Percentiles rank a stretch among this genome's conserved stretches.
Conservation (phyloP, 1,139 yeast species). For the Taphrina populina region DNA sequence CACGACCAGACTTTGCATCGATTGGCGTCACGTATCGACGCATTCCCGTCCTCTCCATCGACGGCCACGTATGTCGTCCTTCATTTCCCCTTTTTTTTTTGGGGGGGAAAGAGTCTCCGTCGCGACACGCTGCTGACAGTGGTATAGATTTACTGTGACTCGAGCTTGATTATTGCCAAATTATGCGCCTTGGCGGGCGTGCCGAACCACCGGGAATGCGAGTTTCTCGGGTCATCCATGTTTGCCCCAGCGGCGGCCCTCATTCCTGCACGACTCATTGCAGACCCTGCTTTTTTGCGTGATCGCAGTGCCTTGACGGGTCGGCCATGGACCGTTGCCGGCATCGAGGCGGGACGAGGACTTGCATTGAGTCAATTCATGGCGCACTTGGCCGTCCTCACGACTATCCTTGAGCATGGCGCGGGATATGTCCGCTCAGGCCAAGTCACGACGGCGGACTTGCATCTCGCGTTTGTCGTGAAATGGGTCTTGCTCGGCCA, state of each 20-base stretch:
- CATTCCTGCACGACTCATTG: constrained; percentile 16
- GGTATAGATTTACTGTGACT: constrained; percentile 11
- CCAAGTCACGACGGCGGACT: constrained; percentile 15
- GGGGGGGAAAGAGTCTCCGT: too few relatives aligned
- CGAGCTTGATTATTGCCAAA: constrained; percentile 1
- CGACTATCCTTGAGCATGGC: constrained; percentile 9
- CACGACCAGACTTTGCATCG: constrained; percentile 22
- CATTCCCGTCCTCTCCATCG: constrained; percentile 23
- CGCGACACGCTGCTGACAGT: too few relatives aligned
- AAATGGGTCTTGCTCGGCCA: constrained; percentile 26
- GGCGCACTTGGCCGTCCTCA: constrained; percentile 16
- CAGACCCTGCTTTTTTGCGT: constrained; percentile 24
- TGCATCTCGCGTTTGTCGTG: constrained; percentile 25
- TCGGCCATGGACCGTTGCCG: constrained; percentile 21
- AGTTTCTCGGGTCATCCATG: constrained; percentile 10
- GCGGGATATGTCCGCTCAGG: neutral
- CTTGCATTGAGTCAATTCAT: constrained; percentile 12
- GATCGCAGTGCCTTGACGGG: constrained; percentile 29
- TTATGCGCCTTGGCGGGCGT: constrained; percentile 8
- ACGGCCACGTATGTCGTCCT: constrained; percentile 7
- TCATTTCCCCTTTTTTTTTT: neutral
- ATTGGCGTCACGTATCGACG: constrained; percentile 30
- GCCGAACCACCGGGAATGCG: constrained; percentile 13
- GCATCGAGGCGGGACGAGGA: neutral
- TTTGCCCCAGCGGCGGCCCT: constrained; percentile 12